Conservation (phyloP, 257 asterid species). For the Solanum lignicaule region DNA sequence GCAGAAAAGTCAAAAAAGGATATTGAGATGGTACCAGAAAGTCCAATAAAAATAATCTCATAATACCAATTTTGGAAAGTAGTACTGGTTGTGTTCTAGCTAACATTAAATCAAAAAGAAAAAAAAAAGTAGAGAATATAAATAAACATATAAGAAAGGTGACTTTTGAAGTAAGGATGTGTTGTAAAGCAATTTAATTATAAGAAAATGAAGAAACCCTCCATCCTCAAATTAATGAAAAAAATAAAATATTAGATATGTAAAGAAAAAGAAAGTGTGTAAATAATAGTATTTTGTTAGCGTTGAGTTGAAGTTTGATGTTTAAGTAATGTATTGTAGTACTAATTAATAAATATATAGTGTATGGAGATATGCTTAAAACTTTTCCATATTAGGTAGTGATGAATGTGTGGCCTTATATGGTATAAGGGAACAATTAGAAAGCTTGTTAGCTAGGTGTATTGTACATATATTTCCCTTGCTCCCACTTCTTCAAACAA, state of each 20-base stretch:
- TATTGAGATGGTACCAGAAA: background rate
- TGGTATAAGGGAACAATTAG: constrained; percentile 35
- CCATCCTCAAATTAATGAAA: background rate
- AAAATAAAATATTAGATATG: background rate
- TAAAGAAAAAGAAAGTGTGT: background rate
- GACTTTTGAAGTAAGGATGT: constrained; percentile 27
- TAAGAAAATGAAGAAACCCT: background rate
- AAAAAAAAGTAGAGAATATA: background rate
- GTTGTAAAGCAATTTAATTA: constrained; percentile 16
- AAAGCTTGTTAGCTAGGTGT: constrained; percentile 14
- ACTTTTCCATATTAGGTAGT: constrained; percentile 45
- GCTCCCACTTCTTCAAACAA: constrained; percentile 25
- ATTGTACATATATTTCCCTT: constrained; percentile 1
- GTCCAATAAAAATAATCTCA: background rate
- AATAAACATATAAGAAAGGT: too few species aligned
- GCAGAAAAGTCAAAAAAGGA: background rate
- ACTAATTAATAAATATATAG: background rate
- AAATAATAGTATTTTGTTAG: background rate
- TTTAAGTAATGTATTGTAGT: background rate
- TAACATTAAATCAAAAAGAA: background rate
- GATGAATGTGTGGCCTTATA: constrained; percentile 38
- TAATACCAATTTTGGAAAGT: background rate
- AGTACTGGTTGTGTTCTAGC: background rate
- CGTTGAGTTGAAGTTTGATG: background rate
- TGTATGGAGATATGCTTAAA: constrained; percentile 11